Evolutionary conservation across 345 rosid species (phyloP), one percentile per base, ranked within the genome.

Genomic region (Microcos paniculata): DNA sequence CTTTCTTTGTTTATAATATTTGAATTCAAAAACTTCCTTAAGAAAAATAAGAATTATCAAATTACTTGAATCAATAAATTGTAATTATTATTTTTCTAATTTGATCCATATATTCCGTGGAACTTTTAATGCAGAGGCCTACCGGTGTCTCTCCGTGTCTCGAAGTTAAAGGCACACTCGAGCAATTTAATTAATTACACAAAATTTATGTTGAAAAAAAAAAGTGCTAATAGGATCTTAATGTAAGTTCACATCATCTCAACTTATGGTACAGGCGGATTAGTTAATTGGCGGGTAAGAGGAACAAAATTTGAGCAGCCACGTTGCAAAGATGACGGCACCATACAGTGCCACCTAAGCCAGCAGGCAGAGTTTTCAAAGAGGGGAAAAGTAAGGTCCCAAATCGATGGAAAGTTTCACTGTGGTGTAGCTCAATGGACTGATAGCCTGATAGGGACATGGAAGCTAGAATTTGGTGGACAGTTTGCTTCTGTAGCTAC

Each of bases 371-470:
- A 13, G 12, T 40, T 21, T 11, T 12, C 11, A 3, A 10, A 31
- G 61, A 30, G 26, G 8, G 2, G 49, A 67, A 66, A 43, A 24
- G 19, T 65, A 24, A 35, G 71, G 53, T 43, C 53, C 71, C 23
- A 7, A n/a, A n/a, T 8, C 7, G 71, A 10, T 23, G 15, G 58
- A 19, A 28, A 69, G 72, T 28, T 69, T 5, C n/a, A n/a, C n/a
- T n/a, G 19, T 13, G 38, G 38, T 49, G 11, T 43, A 4, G 16
- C 28, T 62, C 10, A 15, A 19, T n/a, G n/a, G n/a, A n/a, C n/a
- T n/a, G n/a, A n/a, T n/a, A n/a, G n/a, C n/a, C n/a, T n/a, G n/a
- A 65, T 23, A 42, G 31, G 70, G 70, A 65, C 70, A 40, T 65
- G 4, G 51, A 65, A 40, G 23, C 73, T 35, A 70, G 45, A 70